A percentile compares a stretch with the other conserved stretches of the same genome.
phyloP scores from a whole-genome alignment of 768 basidiomycete genomes.

The Serendipita indica region DNA sequence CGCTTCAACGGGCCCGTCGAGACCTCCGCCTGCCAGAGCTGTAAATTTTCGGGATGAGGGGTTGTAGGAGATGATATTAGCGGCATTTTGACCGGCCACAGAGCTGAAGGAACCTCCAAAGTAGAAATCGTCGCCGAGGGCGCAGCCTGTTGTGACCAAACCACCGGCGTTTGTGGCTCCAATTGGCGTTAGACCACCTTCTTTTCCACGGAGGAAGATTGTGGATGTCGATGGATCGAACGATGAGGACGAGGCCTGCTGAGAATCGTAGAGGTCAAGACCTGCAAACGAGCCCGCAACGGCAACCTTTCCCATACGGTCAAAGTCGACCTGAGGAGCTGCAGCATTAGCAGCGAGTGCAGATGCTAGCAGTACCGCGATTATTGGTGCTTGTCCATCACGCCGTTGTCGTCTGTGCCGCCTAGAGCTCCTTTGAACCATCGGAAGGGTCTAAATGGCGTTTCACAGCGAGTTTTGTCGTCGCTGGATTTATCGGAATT shows the following conservation, averaged over 20 bases:
- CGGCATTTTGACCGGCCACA: constrained; percentile 40
- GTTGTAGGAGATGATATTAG: constrained; percentile 67
- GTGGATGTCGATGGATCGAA: constrained; percentile 57
- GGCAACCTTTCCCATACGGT: constrained; percentile 82
- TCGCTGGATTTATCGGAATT: not conserved
- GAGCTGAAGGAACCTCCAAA: constrained; percentile 74
- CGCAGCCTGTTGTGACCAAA: constrained; percentile 56
- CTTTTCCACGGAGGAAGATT: constrained; percentile 45
- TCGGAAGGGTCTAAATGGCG: not conserved
- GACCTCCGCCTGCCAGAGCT: constrained; percentile 44
- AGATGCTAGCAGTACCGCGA: not conserved
- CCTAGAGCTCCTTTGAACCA: not conserved
- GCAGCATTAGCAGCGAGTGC: constrained; percentile 20
- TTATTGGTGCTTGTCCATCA: not conserved
- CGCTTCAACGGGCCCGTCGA: constrained; percentile 58
- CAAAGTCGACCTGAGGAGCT: constrained; percentile 49
- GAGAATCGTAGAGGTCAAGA: constrained; percentile 50
- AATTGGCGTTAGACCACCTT: constrained; percentile 53
- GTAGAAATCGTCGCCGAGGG: constrained; percentile 53
- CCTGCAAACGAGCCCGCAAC: constrained; percentile 82
- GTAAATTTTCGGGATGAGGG: constrained; percentile 42
- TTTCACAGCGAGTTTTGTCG: not conserved
- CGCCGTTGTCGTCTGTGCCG: not conserved
- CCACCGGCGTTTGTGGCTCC: constrained; percentile 75
- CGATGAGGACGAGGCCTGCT: constrained; percentile 28